Conservation (phyloP, 2,329 filamentous ascomycete species). For the Penicillium sp. region DNA sequence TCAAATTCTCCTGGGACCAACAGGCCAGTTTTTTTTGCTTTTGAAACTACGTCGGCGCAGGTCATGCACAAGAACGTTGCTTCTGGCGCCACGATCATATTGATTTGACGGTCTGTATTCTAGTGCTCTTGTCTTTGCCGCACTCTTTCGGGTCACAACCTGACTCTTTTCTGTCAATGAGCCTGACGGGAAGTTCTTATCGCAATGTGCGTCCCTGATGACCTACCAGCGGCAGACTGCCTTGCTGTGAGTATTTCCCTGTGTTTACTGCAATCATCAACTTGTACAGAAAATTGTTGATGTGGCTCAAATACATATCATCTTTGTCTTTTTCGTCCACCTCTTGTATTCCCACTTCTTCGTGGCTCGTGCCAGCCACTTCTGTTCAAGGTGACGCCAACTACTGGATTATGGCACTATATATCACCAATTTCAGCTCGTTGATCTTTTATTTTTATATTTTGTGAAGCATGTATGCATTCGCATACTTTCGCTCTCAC, state of each 20-base stretch:
- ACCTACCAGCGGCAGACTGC: constrained; percentile 6
- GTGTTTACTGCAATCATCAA: constrained; percentile 1
- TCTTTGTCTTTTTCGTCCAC: not conserved
- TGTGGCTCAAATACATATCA: constrained; percentile 13
- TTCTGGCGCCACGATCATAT: constrained; percentile 6
- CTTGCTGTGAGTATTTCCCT: not conserved
- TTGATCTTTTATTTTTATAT: too few species aligned
- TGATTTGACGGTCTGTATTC: not conserved
- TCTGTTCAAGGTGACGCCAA: too few species aligned
- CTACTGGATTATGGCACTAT: too few species aligned
- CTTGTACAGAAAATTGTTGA: constrained; percentile 14
- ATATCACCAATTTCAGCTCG: too few species aligned
- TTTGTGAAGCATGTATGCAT: too few species aligned
- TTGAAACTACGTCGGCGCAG: constrained; percentile 8
- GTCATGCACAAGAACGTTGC: constrained; percentile 14
- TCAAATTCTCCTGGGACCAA: too few species aligned
- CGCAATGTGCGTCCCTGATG: not conserved
- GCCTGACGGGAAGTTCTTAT: constrained; percentile 1
- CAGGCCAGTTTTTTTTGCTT: not conserved
- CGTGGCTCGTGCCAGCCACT: too few species aligned
- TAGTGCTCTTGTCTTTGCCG: not conserved
- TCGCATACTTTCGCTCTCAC: too few species aligned
- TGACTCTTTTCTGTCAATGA: not conserved
- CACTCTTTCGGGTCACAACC: not conserved
- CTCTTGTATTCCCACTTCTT: constrained; percentile 2